Evolutionary conservation across 352 stramenopile genomes (phyloP).

Genomic region (Bremia lactucae): DNA sequence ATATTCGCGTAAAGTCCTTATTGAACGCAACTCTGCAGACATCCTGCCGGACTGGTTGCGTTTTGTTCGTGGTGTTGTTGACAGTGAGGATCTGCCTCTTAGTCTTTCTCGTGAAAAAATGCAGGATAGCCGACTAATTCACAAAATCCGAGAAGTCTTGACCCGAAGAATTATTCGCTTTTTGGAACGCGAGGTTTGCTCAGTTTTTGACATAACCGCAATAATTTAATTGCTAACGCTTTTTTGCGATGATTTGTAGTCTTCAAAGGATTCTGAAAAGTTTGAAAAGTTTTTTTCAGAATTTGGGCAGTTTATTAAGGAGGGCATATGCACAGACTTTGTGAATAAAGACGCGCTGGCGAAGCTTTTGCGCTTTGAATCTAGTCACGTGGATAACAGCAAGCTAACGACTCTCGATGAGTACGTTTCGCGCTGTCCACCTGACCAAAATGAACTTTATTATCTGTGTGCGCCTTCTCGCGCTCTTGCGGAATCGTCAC

Average conservation of each 20-base stretch:
- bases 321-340: slow-evolving; percentile 94
- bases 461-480: slow-evolving; percentile 95
- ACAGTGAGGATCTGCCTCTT: slow-evolving; percentile 98
- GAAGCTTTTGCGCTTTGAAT: slow-evolving; percentile 98
- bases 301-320: slow-evolving; percentile 97
- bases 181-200: slow-evolving; percentile 54
- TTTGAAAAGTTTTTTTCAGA: slow-evolving; percentile 98
- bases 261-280: slow-evolving; percentile 91
- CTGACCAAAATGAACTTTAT: slow-evolving; percentile 98
- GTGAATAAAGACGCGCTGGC: slow-evolving; percentile 85
- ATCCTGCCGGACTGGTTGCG: slow-evolving; percentile 98
- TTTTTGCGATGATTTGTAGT: slow-evolving; percentile 26
- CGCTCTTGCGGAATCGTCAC: slow-evolving; percentile 91
- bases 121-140: slow-evolving; percentile 95
- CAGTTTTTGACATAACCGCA: neutral
- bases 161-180: slow-evolving; percentile 88
- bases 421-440: slow-evolving; percentile 93
- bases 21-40: slow-evolving; percentile 94
- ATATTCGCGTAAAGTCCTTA: slow-evolving; percentile 98
- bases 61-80: slow-evolving; percentile 83
- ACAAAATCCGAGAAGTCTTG: slow-evolving; percentile 94
- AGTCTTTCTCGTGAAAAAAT: slow-evolving; percentile 98
- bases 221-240: neutral
- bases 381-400: slow-evolving; percentile 84
- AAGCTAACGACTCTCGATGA: slow-evolving; percentile 96